A percentile compares a stretch with the other conserved stretches of the same genome.
phyloP scores from a whole-genome alignment of 257 asterid species.

The Marsdenia floribunda region DNA sequence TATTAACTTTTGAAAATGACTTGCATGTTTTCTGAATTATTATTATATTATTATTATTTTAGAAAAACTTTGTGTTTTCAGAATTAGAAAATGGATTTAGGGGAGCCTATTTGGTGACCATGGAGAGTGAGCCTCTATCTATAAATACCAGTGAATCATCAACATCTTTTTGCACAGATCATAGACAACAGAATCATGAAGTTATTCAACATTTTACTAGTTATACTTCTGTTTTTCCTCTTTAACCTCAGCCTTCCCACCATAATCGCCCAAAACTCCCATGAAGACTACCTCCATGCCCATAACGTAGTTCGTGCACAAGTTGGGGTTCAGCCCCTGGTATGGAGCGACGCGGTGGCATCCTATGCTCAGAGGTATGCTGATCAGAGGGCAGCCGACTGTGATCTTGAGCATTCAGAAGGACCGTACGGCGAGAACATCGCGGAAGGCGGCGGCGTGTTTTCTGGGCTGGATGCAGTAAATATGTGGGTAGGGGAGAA shows the following conservation, averaged over 20 bases:
- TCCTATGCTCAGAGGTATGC: conserved; percentile 20
- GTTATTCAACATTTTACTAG: not conserved
- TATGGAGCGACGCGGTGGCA: conserved; percentile 19
- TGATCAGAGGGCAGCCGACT: conserved; percentile 15
- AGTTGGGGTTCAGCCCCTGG: conserved; percentile 19
- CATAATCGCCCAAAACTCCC: conserved; percentile 28
- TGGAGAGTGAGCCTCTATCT: not conserved
- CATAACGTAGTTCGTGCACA: conserved; percentile 38
- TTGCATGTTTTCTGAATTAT: too few species aligned
- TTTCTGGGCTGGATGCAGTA: conserved; percentile 18
- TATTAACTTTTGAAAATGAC: not conserved
- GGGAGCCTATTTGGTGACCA: not conserved
- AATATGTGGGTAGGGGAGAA: conserved; percentile 25
- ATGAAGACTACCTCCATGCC: conserved; percentile 20
- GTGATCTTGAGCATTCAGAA: conserved; percentile 21
- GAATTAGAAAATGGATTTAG: too few species aligned
- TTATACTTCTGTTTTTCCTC: not conserved
- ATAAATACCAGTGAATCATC: not conserved
- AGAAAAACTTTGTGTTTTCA: too few species aligned
- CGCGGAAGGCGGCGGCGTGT: conserved; percentile 9
- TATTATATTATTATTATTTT: too few species aligned
- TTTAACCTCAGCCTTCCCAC: not conserved
- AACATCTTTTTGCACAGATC: not conserved
- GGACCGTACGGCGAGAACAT: conserved; percentile 35
- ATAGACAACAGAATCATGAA: not conserved